phyloP scores from a whole-genome alignment of 345 rosid genomes.

The Triadica sebifera region DNA sequence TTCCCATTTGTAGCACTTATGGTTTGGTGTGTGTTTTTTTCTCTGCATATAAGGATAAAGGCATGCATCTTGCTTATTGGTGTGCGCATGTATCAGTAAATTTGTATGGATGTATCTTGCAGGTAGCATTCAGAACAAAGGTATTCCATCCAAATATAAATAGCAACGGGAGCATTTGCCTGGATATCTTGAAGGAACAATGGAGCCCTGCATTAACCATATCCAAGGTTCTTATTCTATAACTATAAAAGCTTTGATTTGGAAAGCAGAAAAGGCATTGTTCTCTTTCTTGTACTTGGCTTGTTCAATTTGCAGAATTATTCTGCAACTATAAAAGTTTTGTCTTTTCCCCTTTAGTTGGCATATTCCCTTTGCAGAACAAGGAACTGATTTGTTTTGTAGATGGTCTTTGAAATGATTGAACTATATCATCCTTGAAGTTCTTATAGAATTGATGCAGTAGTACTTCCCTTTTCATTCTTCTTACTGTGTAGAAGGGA shows the following conservation, averaged over 20 bases:
- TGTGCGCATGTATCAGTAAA: background rate
- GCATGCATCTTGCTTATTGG: background rate
- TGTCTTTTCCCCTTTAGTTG: background rate
- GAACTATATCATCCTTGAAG: too few species aligned
- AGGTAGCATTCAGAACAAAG: constrained; percentile 96
- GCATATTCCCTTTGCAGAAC: background rate
- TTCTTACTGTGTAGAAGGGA: too few species aligned
- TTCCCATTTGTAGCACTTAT: background rate
- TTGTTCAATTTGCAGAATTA: too few species aligned
- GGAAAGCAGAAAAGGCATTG: background rate
- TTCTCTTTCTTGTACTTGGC: background rate
- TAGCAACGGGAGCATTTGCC: constrained; percentile 96
- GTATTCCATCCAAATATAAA: constrained; percentile 92
- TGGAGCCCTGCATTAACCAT: constrained; percentile 98
- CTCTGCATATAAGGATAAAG: background rate
- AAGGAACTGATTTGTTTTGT: background rate
- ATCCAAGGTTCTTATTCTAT: constrained; percentile 59
- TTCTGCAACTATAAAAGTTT: too few species aligned
- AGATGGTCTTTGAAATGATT: too few species aligned
- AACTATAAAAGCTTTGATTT: background rate
- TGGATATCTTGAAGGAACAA: constrained; percentile 96
- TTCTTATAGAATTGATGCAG: too few species aligned
- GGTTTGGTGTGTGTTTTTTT: background rate
- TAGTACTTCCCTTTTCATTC: too few species aligned
- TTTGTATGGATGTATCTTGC: background rate